Conservation (phyloP, 2,329 filamentous ascomycete genomes). For the Decorospora gaudefroyi region DNA sequence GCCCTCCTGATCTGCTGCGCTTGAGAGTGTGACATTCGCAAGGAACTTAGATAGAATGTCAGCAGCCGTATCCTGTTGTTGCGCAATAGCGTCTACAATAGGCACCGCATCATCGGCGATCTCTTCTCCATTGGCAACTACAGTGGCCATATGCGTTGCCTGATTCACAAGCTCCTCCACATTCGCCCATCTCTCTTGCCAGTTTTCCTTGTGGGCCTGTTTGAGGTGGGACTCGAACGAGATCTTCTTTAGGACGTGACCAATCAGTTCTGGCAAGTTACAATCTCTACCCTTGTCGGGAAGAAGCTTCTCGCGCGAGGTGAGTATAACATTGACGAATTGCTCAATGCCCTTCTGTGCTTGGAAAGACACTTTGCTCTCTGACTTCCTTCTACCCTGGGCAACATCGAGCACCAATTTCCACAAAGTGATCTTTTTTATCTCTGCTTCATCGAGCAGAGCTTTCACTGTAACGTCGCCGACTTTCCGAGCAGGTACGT, state of each 20-base stretch:
- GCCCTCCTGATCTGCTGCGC: conserved; percentile 65
- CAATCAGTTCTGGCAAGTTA: conserved; percentile 56
- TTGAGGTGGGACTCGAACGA: conserved; percentile 75
- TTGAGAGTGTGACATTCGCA: conserved; percentile 83
- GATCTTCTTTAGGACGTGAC: conserved; percentile 66
- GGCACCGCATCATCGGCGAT: conserved; percentile 60
- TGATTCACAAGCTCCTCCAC: conserved; percentile 85
- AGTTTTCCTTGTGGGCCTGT: conserved; percentile 66
- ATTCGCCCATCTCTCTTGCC: conserved; percentile 79
- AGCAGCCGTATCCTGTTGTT: conserved; percentile 59
- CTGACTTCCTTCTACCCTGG: conserved; percentile 57
- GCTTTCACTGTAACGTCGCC: conserved; percentile 77
- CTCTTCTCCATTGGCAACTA: conserved; percentile 48
- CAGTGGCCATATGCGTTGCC: conserved; percentile 69
- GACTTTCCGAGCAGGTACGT: conserved; percentile 78
- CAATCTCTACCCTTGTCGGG: conserved; percentile 48
- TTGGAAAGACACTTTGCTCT: conserved; percentile 60
- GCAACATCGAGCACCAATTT: conserved; percentile 65
- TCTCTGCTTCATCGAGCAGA: conserved; percentile 76
- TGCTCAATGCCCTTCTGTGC: conserved; percentile 61
- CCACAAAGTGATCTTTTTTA: conserved; percentile 73
- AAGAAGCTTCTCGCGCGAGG: conserved; percentile 59
- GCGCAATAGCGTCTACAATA: conserved; percentile 71
- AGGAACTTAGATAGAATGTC: conserved; percentile 78
- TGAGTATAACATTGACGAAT: conserved; percentile 65